These are phyloP conservation scores for Ceratorhiza oryzae-sativae DNA, from an alignment of 1,284 basidiomycete species.

Conservation along the genomic window DNA sequence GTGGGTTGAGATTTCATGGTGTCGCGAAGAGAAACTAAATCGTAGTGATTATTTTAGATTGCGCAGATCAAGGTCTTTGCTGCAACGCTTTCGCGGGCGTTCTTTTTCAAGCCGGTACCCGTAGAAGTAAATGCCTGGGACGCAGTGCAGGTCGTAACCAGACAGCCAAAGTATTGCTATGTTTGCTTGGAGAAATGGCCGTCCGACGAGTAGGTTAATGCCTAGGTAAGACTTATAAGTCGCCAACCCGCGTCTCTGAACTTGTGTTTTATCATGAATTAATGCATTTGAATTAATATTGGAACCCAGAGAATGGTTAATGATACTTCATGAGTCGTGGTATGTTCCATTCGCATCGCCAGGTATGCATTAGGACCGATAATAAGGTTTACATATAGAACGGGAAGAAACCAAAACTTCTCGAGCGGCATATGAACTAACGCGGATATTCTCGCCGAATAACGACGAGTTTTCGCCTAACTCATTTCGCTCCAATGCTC, in stretches of 20 bases:
- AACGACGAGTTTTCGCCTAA: too few relatives aligned
- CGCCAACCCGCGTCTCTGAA: too few relatives aligned
- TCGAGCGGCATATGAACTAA: too few relatives aligned
- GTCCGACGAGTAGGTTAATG: background rate
- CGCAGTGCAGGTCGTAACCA: constrained; percentile 45
- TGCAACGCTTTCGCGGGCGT: constrained; percentile 45
- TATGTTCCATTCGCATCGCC: too few relatives aligned
- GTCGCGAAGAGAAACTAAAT: background rate
- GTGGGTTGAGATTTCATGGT: constrained; percentile 41
- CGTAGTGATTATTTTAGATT: constrained; percentile 41
- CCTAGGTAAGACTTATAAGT: background rate
- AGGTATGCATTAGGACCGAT: too few relatives aligned
- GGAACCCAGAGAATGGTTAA: too few relatives aligned
- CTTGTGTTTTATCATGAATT: too few relatives aligned
- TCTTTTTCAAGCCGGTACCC: constrained; percentile 47
- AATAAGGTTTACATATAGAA: too few relatives aligned
- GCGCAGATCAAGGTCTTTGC: constrained; percentile 47
- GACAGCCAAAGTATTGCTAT: constrained; percentile 1
- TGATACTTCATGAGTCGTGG: too few relatives aligned
- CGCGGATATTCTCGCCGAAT: too few relatives aligned
- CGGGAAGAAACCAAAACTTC: too few relatives aligned
- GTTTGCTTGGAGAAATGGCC: constrained; percentile 8
- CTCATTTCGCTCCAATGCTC: constrained; percentile 14
- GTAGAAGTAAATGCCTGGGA: constrained; percentile 44
- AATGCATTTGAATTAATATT: too few relatives aligned